Base-by-base conservation (phyloP, 176 grass and related monocot genomes). In the Areca catechu region DNA sequence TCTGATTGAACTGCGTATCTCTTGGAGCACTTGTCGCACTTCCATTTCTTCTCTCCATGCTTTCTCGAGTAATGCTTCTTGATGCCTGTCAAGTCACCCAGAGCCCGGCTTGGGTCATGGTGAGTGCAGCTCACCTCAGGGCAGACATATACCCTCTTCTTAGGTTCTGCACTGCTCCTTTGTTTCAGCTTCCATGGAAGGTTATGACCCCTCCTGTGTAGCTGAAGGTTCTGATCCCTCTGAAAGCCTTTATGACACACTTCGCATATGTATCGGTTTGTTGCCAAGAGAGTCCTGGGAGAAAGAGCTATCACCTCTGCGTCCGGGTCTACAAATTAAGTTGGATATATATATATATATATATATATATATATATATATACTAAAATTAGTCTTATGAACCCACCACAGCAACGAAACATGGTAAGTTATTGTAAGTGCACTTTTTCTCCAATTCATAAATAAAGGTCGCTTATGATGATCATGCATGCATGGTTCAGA, bases 31-130 rank as follows among this genome's bases (percentile, higher is more conserved):
- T 74, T 74, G 15, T 86, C 74, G 15, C 83, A 86, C 70, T 86
- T 86, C 83, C 83, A 86, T 29, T 86, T 86, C 78, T 86, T 86
- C 78, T 86, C 83, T 5, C 83, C 83, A 53, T 86, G 83, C 51
- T 86, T 86, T 48, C 83, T 77, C 20, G 74, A 81, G 70, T 62
- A 86, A 65, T 86, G 83, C 1, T 86, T 86, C 58, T 86, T 86
- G 59, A 86, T 81, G 60, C 83, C 78, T 4, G 83, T 86, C 54
- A 81, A 70, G 66, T 86, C 83, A 0, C 83, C 83, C 16, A 86
- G 53, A 67, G 83, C 78, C 21, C 70, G 60, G 21, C 24, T 81
- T 1, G 74, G 73, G 19, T 86, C 78, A 57, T 86, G 83, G 9
- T 86, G 83, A 23, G 78, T 74, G 28, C 83, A 81, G 21, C 69